Conservation (phyloP, 805 yeast genomes). For the Candida ascalaphidarum region DNA sequence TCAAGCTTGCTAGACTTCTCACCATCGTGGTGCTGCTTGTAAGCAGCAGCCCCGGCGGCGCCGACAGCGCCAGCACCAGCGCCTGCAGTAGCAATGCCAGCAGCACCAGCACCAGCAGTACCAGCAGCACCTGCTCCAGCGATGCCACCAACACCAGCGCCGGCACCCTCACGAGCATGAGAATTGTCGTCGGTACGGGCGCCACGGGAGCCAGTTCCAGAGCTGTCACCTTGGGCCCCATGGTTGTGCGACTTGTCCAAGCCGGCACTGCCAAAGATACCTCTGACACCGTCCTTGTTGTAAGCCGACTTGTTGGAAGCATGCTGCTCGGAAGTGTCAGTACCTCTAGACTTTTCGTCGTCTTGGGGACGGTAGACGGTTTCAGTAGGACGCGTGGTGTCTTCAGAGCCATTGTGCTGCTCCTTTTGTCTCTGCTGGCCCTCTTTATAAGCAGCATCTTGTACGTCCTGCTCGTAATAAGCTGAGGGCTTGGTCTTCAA, state of each 20-base stretch:
- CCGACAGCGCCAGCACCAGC: neutral
- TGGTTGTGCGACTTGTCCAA: too few relatives aligned
- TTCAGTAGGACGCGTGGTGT: neutral
- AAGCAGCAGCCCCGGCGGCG: neutral
- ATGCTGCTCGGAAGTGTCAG: conserved; percentile 18
- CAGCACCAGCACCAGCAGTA: neutral
- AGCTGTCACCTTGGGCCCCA: neutral
- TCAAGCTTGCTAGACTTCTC: too few relatives aligned
- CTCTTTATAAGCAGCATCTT: conserved; percentile 1
- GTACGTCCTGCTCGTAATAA: conserved; percentile 7
- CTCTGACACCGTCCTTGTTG: conserved; percentile 17
- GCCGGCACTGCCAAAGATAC: too few relatives aligned
- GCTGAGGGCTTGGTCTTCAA: conserved; percentile 16
- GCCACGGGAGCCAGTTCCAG: too few relatives aligned
- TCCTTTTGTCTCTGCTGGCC: neutral
- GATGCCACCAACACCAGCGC: too few relatives aligned
- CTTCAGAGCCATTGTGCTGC: neutral
- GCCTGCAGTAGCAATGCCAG: conserved; percentile 1
- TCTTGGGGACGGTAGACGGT: neutral
- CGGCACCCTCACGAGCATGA: too few relatives aligned
- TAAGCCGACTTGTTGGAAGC: conserved; percentile 22
- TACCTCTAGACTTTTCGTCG: too few relatives aligned
- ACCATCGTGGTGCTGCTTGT: neutral
- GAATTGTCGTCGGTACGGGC: too few relatives aligned
- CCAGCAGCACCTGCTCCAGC: neutral